These are phyloP conservation scores for Urostyla sp. DNA, from an alignment of 73 alveolate genomes.

Conservation along the genomic window DNA sequence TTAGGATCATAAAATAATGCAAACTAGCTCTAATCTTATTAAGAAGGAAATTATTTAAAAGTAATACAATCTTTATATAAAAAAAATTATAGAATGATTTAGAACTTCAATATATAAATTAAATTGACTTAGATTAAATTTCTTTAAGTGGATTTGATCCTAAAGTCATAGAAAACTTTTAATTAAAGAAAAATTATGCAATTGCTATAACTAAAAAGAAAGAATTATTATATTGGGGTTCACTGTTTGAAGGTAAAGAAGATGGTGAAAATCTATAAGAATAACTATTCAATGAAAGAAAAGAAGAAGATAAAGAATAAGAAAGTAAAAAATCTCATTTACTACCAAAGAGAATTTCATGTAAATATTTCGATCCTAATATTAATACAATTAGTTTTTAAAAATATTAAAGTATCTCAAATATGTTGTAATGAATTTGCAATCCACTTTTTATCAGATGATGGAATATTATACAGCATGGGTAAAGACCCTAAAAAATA, in stretches of 20 bases:
- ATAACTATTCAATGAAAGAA: background rate
- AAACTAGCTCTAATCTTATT: too few species aligned
- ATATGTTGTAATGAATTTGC: slow-evolving; percentile 36
- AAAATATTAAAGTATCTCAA: slow-evolving; percentile 1
- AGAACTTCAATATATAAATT: background rate
- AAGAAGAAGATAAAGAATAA: background rate
- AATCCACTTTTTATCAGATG: slow-evolving; percentile 31
- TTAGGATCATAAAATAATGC: too few species aligned
- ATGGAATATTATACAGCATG: slow-evolving; percentile 13
- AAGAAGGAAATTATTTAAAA: too few species aligned
- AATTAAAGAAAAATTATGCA: slow-evolving; percentile 4
- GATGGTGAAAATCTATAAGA: background rate
- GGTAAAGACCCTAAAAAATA: slow-evolving; percentile 35
- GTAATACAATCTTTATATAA: too few species aligned
- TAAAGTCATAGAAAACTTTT: background rate
- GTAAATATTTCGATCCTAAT: background rate
- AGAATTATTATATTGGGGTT: slow-evolving; percentile 11
- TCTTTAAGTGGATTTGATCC: background rate
- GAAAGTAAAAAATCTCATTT: background rate
- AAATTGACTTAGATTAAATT: slow-evolving; percentile 6
- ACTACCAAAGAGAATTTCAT: slow-evolving; percentile 2
- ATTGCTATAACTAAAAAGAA: slow-evolving; percentile 10
- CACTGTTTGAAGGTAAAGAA: background rate
- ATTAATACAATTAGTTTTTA: background rate
- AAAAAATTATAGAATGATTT: slow-evolving; percentile 1